Base-by-base conservation (phyloP, 2,329 filamentous ascomycete species). In the Teratosphaeria nubilosa region DNA sequence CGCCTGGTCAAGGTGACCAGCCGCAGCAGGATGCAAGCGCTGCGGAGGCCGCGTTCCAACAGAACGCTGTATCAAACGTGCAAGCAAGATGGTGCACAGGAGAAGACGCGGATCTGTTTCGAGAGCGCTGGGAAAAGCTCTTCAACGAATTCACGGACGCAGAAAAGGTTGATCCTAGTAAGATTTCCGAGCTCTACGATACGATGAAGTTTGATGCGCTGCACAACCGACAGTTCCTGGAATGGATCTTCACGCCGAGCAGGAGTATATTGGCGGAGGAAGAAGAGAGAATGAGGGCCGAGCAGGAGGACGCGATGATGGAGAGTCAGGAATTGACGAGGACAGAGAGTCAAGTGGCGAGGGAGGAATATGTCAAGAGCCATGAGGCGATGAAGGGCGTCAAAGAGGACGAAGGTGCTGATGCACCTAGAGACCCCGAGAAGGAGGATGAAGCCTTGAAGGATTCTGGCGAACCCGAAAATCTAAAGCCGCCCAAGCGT, bases 181-280 rank as follows among this genome's bases (percentile, higher is more conserved):
- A 99, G 77, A 92, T 99, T 62, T 96, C 91, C 5, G 94, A 99
- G 76, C 82, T 99, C 2, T 99, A 99, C 72, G 94, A 99, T 73
- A 97, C 92, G 22, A 97, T 99, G 94, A 99, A 99, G 74, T 99
- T 97, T 64, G 94, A 99, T 72, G 94, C 94, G 1, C 80, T 99
- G 14, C 95, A 99, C 74, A 99, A 99, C 70, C 86, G 94, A 2
- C 90, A 91, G 62, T 99, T 99, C 68, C 78, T 99, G 3, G 94
- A 99, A 73, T 97, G 94, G 90, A 87, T 96, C 0, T 99, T 99
- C 66, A 95, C 91, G 16, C 94, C 94, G 1, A 86, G 89, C 34
- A 86, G 84, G 67, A 81, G 80, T 59, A 89, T 95, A 75, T 77
- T 92, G 11, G 87, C 88, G 56, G 88, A 92, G 56, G 70, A 75